phyloP scores from a whole-genome alignment of 73 alveolate genomes.

The Tetrahymena elliotti region DNA sequence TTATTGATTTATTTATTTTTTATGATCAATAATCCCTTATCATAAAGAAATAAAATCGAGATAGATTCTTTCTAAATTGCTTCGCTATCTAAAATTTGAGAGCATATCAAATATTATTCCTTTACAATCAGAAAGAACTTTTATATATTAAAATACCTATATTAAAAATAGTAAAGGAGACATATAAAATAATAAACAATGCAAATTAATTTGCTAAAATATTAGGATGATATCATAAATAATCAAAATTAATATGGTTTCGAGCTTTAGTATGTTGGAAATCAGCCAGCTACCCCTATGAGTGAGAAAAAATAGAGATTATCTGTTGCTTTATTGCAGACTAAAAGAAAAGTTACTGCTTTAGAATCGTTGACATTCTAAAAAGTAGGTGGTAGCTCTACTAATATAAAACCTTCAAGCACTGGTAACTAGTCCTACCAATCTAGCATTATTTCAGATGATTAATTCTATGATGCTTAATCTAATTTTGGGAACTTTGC shows the following conservation, averaged over 20 bases:
- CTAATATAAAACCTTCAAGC: background rate
- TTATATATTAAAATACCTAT: no score
- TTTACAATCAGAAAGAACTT: background rate
- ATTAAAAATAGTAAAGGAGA: background rate
- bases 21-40: background rate
- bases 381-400: background rate
- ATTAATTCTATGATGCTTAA: background rate
- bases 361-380: background rate
- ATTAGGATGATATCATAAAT: background rate
- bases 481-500: background rate
- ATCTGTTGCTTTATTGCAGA: background rate
- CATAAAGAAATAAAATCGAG: background rate
- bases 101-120: background rate
- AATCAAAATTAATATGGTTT: background rate
- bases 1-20: no score
- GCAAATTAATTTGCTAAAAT: background rate
- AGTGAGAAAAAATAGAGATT: background rate
- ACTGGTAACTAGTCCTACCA: background rate
- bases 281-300: background rate
- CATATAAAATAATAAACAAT: background rate
- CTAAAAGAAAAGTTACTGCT: background rate
- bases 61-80: background rate
- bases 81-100: background rate
- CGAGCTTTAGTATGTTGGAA: background rate
- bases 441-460: background rate